Base-by-base conservation (phyloP, 495 filamentous ascomycete genomes). In the Neurospora tetraspora region DNA sequence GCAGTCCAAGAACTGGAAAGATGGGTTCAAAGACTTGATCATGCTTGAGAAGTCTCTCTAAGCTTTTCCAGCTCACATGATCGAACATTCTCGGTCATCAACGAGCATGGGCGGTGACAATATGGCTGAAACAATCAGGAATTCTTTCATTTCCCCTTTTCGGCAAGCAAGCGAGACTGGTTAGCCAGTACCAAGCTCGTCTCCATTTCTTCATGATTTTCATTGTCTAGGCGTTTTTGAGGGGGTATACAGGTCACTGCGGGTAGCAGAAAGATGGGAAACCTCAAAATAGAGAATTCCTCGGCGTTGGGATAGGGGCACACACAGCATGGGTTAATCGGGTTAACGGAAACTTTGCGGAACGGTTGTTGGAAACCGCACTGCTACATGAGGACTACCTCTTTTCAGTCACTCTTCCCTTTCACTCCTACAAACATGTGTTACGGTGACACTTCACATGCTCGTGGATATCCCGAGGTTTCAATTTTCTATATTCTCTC, bases 11-110 rank as follows among this genome's bases (percentile, higher is more conserved):
- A 86, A 86, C 75, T 91, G 90, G 81, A 89, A 89, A 75, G 89
- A 90, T 43, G 89, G 87, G 59, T 94, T 94, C 80, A 85, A 88
- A 71, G 94, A 97, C 80, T 80, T 93, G 23, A 85, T 95, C 79
- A 84, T 89, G 59, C 77, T 94, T 70, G 94, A 96, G 83, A 82
- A 83, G 79, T 77, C 76, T 18, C 72, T 81, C 14, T 81, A 68
- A 80, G 61, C 12, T 36, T 53, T 12, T 12, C 65, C 39, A 18
- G 18, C 23, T 65, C 6, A 65, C 23, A 34, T 34, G 53, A 65
- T 65, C 14, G 53, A 65, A 18, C 53, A 65, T 65, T 36, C 0
- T 12, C 53, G 53, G 53, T 14, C 27, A 65, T 65, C 7, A 34
- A 9, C 14, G 3, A 65, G 53, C 27, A 16, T 16, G 27, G 23